These are phyloP conservation scores for Hemisphaericaspora lyxosophila DNA, from an alignment of 1,139 yeast genomes.

Conservation along the genomic window DNA sequence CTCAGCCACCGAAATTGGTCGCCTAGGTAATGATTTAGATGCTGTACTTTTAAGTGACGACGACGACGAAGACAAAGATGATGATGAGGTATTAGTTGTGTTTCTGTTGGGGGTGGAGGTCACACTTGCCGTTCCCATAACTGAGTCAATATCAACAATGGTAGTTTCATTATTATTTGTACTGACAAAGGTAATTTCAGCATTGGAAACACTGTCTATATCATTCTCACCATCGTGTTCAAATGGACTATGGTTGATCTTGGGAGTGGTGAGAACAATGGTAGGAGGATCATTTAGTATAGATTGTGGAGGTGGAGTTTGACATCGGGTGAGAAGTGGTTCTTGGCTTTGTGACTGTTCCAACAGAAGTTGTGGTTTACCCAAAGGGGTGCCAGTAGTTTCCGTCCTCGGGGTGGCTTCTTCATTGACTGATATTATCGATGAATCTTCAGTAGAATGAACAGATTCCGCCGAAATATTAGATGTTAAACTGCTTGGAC, in stretches of 20 bases:
- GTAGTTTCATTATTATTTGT: neutral
- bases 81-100: neutral
- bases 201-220: neutral
- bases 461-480: conserved; percentile 20
- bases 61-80: neutral
- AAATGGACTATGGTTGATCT: conserved; percentile 2
- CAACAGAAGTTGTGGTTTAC: neutral
- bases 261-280: conserved; percentile 9
- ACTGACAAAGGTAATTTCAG: neutral
- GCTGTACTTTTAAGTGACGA: neutral
- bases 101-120: neutral
- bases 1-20: conserved; percentile 32
- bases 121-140: neutral
- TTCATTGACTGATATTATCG: conserved; percentile 3
- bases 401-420: conserved; percentile 2
- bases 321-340: too few species aligned
- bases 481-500: conserved; percentile 26
- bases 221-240: neutral
- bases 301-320: conserved; percentile 11
- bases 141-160: neutral
- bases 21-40: conserved; percentile 18
- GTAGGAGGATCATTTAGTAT: conserved; percentile 32
- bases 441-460: conserved; percentile 5
- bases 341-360: neutral
- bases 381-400: conserved; percentile 1